Base-by-base conservation (phyloP, 2,329 filamentous ascomycete species). In the Elsinoe australis region DNA sequence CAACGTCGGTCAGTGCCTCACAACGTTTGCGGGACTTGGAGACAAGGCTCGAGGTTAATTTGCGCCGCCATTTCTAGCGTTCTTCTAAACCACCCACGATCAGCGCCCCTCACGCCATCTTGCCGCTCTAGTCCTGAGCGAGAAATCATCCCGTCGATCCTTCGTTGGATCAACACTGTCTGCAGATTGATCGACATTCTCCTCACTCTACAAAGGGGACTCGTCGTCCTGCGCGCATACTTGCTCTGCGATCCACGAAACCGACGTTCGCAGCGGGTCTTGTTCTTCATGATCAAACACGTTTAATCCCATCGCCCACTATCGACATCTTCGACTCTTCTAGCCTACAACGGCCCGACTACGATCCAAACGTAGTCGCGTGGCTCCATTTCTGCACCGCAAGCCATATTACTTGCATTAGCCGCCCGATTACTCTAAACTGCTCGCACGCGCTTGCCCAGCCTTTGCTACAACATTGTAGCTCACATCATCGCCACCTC, bases 261-360 rank as follows among this genome's bases (percentile, higher is more conserved):
- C n/a, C n/a, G 26, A 6, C 26, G 26, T 18, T 44, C 26, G 24
- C 14, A 28, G 12, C 12, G 15, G 9, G 39, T 44, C 39, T 44
- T 31, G 39, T 26, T 24, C 15, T 19, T 26, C 39, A 44, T 26
- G 39, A 32, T 44, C 39, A 44, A 44, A 44, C 39, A 44, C 39
- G 39, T 44, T 47, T 15, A 34, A 24, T 24, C 21, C n/a, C 44
- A 47, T 35, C 32, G 12, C 35, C 44, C 34, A 31, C 45, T 48
- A 48, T 48, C 34, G 45, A 48, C 33, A 8, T 18, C 22, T 21
- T 15, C 32, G 45, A 34, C 45, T 34, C 45, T 26, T 48, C 45
- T 48, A 28, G 45, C 45, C 45, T 31, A 17, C 33, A 48, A 48
- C 45, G 45, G 45, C 19, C 44, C 17, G 17, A 31, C 31, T 48